Base-by-base conservation (phyloP, 176 grass and related monocot genomes). In the Bonia amplexicaulis region DNA sequence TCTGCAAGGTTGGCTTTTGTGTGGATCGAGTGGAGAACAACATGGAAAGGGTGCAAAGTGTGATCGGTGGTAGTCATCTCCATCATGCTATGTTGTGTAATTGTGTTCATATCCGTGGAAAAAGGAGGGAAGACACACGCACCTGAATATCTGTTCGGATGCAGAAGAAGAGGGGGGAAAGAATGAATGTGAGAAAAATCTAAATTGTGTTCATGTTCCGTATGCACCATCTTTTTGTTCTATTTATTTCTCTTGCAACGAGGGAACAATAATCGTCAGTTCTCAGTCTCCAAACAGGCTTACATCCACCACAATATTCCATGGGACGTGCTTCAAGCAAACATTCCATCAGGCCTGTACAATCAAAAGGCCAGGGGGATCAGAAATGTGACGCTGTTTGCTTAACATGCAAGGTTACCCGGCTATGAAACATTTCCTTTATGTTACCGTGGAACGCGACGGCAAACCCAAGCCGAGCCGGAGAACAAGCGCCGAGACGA, bases 31-130 rank as follows among this genome's bases (percentile, higher is more conserved):
- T 93, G 91, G 80, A 85, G 23, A 82, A 10, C 64, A 74, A 57
- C 88, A 79, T 82, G 91, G 76, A 92, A 92, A 92, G 80, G 62
- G 31, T 15, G 53, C 67, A 75, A 19, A 73, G 80, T 67, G 85
- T 20, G 73, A 68, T 41, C 37, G 47, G 53, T 80, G 54, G 76
- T 74, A 68, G 62, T 19, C n/a, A 29, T n/a, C 23, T 17, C 64
- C 78, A 25, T 55, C 78, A 25, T 55, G 35, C 33, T 22, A 63
- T 39, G 0, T 25, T 3, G 23, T 5, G 23, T 13, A 61, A 7
- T 53, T 20, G 12, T 48, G 13, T 31, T 45, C 64, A 41, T 76
- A 17, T 25, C 37, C 58, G 49, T 69, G 41, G 49, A 54, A 70
- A 79, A 80, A 64, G n/a, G 20, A 71, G 70, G 65, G 17, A 66